phyloP scores from a whole-genome alignment of 768 basidiomycete species.

The Hygrocybe coccinea region DNA sequence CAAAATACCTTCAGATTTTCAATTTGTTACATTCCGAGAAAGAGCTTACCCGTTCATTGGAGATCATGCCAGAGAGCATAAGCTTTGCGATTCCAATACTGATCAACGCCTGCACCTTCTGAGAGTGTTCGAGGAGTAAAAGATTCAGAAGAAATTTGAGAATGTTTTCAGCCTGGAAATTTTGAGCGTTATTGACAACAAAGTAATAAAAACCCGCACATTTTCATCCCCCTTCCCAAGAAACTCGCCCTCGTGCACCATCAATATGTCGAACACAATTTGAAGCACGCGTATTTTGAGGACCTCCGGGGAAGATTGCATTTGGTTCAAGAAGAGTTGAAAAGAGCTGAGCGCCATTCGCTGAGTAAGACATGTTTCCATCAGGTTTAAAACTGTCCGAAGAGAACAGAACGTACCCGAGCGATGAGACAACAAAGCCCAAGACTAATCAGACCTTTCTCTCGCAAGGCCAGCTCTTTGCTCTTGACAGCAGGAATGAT shows the following conservation, averaged over 20 bases:
- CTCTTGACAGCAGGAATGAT: constrained; percentile 82
- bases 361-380: constrained; percentile 14
- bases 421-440: constrained; percentile 76
- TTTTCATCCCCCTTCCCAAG: constrained; percentile 34
- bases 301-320: constrained; percentile 54
- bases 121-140: constrained; percentile 46
- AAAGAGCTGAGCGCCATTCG: constrained; percentile 38
- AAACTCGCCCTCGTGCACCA: constrained; percentile 70
- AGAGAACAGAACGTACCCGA: constrained; percentile 34
- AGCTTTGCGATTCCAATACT: constrained; percentile 85
- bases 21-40: constrained; percentile 32
- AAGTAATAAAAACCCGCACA: constrained; percentile 5
- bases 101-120: constrained; percentile 59
- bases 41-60: constrained; percentile 58
- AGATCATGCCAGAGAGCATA: constrained; percentile 68
- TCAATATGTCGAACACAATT: constrained; percentile 79
- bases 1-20: constrained; percentile 47
- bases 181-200: constrained; percentile 16
- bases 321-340: constrained; percentile 59
- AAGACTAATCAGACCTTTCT: constrained; percentile 63
- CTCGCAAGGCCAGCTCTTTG: constrained; percentile 61
- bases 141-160: constrained; percentile 52
- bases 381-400: neutral
- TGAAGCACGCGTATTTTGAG: constrained; percentile 71
- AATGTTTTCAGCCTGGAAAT: constrained; percentile 32